Base-by-base conservation (phyloP, 164 flowering plant species). In the Tinospora cordifolia region DNA sequence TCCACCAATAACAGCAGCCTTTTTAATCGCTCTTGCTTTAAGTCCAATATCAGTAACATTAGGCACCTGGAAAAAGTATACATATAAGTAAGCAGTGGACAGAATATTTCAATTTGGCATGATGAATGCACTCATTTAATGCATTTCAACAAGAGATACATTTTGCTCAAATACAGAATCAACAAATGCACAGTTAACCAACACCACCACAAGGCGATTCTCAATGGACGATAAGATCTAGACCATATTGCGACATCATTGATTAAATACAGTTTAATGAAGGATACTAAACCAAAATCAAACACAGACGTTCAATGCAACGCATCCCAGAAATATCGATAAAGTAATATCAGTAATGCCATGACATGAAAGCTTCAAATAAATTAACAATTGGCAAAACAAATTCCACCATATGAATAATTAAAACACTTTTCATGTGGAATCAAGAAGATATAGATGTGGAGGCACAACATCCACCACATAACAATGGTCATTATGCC, bases 1-100 rank as follows among this genome's bases (percentile, higher is more conserved):
- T 66, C 98, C 97, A 75, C 98, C 98, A 81, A 93, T 88, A 15
- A 93, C 87, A 77, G 97, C 98, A 81, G 84, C 96, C 83, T 90
- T 93, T 78, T 83, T 84, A 27, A 90, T 71, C n/a, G 71, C 76
- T 79, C 91, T 85, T 66, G 98, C 93, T 80, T 82, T 91, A 64
- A 93, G 90, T 65, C 95, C 98, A 82, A 86, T 30, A 75, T 93
- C 92, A 69, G 96, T 83, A 51, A 93, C 91, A 79, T 82, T 81
- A 57, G 98, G 97, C 30, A 93, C 85, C 98, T 93, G 87, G 11
- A 69, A 15, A 69, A 74, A 65, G 41, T 5, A 54, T 51, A 54
- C n/a, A n/a, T n/a, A n/a, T n/a, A n/a, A n/a, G n/a, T n/a, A n/a
- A n/a, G n/a, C n/a, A n/a, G n/a, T n/a, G n/a, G n/a, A n/a, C n/a